Percentiles rank a stretch among this genome's conserved stretches.
Conservation (phyloP, 2,329 filamentous ascomycete species). For the Neonectria sp. region DNA sequence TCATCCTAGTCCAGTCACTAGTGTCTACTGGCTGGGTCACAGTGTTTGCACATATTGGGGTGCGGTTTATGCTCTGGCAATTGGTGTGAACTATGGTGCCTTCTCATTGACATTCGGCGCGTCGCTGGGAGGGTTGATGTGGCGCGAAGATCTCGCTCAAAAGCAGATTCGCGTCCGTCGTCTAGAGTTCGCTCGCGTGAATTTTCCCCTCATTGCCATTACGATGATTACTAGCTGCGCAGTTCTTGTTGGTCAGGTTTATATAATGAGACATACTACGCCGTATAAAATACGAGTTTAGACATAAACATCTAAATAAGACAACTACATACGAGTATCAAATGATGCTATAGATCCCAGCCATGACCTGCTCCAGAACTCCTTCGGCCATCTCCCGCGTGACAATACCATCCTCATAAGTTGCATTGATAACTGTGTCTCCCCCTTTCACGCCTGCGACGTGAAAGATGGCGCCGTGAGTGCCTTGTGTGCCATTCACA, state of each 20-base stretch:
- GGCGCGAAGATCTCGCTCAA: slow-evolving; percentile 77
- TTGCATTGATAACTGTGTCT: slow-evolving; percentile 31
- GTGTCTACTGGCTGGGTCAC: slow-evolving; percentile 83
- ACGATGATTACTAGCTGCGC: slow-evolving; percentile 75
- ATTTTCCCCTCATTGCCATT: slow-evolving; percentile 79
- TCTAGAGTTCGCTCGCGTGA: slow-evolving; percentile 77
- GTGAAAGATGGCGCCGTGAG: slow-evolving; percentile 10
- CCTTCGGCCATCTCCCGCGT: slow-evolving; percentile 17
- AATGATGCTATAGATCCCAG: neutral
- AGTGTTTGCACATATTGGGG: slow-evolving; percentile 83
- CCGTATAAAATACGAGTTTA: slow-evolving; percentile 24
- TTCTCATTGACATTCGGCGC: slow-evolving; percentile 82
- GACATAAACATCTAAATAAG: neutral
- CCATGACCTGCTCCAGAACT: slow-evolving; percentile 8
- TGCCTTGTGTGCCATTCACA: slow-evolving; percentile 28
- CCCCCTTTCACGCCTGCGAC: slow-evolving; percentile 29
- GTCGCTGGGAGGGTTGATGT: slow-evolving; percentile 79
- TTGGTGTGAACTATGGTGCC: slow-evolving; percentile 82
- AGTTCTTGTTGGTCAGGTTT: slow-evolving; percentile 75
- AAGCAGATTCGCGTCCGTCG: slow-evolving; percentile 78
- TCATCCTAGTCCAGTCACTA: slow-evolving; percentile 79
- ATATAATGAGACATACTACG: slow-evolving; percentile 58
- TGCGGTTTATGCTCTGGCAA: slow-evolving; percentile 81
- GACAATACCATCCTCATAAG: slow-evolving; percentile 30
- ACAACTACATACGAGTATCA: neutral